Evolutionary conservation across 345 rosid genomes (phyloP).

Genomic region (Trapa incisa): DNA sequence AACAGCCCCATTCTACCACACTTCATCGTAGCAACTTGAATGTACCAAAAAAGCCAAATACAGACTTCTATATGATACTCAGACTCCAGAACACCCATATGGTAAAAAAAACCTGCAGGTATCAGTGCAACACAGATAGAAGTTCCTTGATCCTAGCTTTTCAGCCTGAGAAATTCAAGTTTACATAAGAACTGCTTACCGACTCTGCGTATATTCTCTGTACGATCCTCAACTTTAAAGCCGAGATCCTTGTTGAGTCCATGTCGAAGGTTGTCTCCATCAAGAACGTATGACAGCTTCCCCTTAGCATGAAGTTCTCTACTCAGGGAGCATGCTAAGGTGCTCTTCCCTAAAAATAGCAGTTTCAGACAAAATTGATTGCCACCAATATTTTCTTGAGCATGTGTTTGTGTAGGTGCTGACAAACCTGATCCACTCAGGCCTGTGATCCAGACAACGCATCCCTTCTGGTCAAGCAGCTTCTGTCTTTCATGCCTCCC

Average conservation of each 20-base stretch:
- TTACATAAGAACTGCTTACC: constrained; percentile 38
- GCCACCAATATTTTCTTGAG: not conserved
- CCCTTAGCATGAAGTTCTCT: constrained; percentile 53
- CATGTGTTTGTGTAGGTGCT: no score
- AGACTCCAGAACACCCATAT: not conserved
- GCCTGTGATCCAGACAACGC: constrained; percentile 96
- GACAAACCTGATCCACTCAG: constrained; percentile 86
- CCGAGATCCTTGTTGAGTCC: constrained; percentile 79
- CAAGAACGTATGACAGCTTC: constrained; percentile 76
- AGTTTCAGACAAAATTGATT: not conserved
- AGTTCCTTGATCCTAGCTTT: not conserved
- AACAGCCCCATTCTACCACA: not conserved
- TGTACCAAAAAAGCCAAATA: not conserved
- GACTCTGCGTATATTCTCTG: constrained; percentile 83
- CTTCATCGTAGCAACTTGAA: not conserved
- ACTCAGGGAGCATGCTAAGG: constrained; percentile 69
- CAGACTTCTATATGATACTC: not conserved
- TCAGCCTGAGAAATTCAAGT: not conserved
- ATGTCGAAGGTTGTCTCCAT: constrained; percentile 85
- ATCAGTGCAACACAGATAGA: not conserved
- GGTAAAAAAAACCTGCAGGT: not conserved
- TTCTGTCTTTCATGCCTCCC: constrained; percentile 72
- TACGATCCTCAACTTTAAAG: constrained; percentile 76
- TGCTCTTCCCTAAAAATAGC: constrained; percentile 64
- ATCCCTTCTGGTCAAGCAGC: constrained; percentile 70